Percentiles rank a stretch among this genome's conserved stretches.
Evolutionary conservation across 257 asterid genomes (phyloP).

Genomic region (Ilex aquifolium): DNA sequence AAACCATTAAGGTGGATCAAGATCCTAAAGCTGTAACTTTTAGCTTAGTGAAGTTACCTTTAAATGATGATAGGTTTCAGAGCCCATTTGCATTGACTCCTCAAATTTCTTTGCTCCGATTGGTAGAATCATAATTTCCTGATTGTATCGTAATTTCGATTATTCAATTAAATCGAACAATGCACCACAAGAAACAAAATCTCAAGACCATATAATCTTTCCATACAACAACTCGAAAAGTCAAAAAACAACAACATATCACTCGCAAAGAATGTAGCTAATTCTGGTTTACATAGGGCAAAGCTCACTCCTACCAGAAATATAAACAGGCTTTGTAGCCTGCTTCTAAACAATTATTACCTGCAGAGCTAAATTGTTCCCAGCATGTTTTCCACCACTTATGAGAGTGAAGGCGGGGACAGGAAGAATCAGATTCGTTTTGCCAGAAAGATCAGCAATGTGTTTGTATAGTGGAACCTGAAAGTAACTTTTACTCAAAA

Average conservation of each 20-base stretch:
- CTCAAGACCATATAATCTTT: no score
- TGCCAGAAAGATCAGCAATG: constrained; percentile 93
- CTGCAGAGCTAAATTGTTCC: constrained; percentile 72
- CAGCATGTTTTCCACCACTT: constrained; percentile 91
- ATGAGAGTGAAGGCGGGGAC: constrained; percentile 89
- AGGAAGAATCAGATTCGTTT: constrained; percentile 61
- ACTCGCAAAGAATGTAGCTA: background rate
- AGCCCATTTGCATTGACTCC: constrained; percentile 96
- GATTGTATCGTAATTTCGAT: constrained; percentile 22
- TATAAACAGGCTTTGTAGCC: constrained; percentile 11
- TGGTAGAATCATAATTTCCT: constrained; percentile 94
- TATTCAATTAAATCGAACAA: constrained; percentile 16
- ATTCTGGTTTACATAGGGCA: background rate
- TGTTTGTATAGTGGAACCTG: constrained; percentile 96
- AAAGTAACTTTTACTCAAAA: constrained; percentile 13
- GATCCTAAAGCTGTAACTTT: background rate
- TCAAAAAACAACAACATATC: no score
- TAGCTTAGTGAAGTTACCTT: constrained; percentile 48
- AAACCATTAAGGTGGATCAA: background rate
- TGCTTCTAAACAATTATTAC: constrained; percentile 26
- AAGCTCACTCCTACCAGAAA: constrained; percentile 3
- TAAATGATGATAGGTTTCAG: constrained; percentile 93
- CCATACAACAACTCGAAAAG: no score
- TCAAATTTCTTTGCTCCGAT: constrained; percentile 78
- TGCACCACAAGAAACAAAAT: constrained; percentile 3